Percentiles rank a stretch among this genome's conserved stretches.
Evolutionary conservation across 768 basidiomycete genomes (phyloP).

Genomic region (Albatrellus ellisii): DNA sequence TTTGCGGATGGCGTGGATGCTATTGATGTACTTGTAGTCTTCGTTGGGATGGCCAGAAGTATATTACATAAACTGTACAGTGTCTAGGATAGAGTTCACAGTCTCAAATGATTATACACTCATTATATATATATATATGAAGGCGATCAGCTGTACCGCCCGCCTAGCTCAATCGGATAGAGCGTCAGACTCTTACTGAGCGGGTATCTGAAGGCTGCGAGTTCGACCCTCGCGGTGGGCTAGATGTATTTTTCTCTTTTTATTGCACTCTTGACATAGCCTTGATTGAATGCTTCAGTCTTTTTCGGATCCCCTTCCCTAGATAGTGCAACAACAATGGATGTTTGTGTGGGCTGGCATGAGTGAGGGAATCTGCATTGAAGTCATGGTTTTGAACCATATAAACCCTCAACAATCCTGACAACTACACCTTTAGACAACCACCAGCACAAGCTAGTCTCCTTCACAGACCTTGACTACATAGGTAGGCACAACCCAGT

Average conservation of each 20-base stretch:
- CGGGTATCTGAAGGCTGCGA: conserved; percentile 43
- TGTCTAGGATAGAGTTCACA: conserved; percentile 6
- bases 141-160: conserved; percentile 19
- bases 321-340: too few relatives aligned
- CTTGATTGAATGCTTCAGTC: too few relatives aligned
- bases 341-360: too few relatives aligned
- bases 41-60: background rate
- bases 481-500: too few relatives aligned
- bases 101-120: background rate
- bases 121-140: background rate
- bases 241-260: conserved; percentile 21
- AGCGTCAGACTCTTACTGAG: conserved; percentile 48
- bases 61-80: conserved; percentile 12
- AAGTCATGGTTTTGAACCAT: too few relatives aligned
- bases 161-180: conserved; percentile 60
- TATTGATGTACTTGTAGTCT: background rate
- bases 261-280: background rate
- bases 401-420: too few relatives aligned
- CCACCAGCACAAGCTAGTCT: too few relatives aligned
- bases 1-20: conserved; percentile 1
- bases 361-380: too few relatives aligned
- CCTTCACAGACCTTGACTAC: too few relatives aligned
- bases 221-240: conserved; percentile 55
- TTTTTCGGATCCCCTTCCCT: too few relatives aligned
- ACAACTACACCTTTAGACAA: too few relatives aligned